Evolutionary conservation across 257 asterid species (phyloP).

Genomic region (Solanum bulbocastanum): DNA sequence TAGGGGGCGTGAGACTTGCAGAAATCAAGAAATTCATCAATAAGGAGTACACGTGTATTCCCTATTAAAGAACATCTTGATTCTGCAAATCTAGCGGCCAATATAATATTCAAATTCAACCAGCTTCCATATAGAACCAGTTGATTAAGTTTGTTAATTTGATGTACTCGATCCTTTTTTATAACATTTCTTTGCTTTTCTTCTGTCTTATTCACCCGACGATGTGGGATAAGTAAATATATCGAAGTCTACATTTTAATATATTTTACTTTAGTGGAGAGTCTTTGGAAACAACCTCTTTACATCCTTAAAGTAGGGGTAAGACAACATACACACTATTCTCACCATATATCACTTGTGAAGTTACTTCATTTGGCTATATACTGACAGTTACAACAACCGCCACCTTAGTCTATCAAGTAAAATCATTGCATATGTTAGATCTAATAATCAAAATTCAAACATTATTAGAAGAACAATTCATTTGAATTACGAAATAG

Average conservation of each 20-base stretch:
- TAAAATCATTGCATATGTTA: neutral
- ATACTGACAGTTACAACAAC: neutral
- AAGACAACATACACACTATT: neutral
- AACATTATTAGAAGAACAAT: neutral
- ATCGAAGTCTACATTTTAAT: neutral
- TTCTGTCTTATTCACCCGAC: neutral
- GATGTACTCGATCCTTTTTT: neutral
- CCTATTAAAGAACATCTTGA: neutral
- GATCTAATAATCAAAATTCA: neutral
- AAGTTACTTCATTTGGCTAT: neutral
- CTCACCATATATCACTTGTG: neutral
- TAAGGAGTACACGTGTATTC: neutral
- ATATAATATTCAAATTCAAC: neutral
- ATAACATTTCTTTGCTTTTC: neutral
- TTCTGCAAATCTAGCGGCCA: neutral
- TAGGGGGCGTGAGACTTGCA: neutral
- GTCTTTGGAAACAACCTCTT: neutral
- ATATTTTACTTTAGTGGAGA: neutral
- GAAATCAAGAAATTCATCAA: neutral
- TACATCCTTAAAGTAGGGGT: neutral
- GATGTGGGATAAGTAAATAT: neutral
- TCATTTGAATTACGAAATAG: neutral
- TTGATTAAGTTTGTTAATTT: neutral
- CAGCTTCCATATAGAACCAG: neutral
- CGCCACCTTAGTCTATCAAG: neutral